phyloP scores from a whole-genome alignment of 768 basidiomycete species.

The Amanita rubescens region DNA sequence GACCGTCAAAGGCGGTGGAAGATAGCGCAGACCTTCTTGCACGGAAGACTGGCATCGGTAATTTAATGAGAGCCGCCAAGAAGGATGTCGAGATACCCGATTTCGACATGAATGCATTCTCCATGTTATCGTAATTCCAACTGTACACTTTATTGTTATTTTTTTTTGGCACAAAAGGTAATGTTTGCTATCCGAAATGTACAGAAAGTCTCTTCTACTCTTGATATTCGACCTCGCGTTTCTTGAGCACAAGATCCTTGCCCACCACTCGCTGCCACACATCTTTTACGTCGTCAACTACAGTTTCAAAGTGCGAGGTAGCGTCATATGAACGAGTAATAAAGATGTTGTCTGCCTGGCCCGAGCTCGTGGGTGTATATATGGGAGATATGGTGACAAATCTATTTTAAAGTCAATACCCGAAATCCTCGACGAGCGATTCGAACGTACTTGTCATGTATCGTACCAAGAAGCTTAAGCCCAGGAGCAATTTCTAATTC shows the following conservation, averaged over 20 bases:
- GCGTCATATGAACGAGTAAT: slow-evolving; percentile 98
- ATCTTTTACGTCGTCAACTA: slow-evolving; percentile 94
- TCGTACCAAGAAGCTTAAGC: slow-evolving; percentile 83
- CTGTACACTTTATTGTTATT: too few relatives aligned
- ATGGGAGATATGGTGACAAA: slow-evolving; percentile 86
- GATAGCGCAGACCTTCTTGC: slow-evolving; percentile 54
- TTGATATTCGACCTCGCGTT: slow-evolving; percentile 68
- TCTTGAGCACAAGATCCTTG: slow-evolving; percentile 76
- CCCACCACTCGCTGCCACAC: slow-evolving; percentile 89
- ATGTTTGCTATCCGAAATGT: neutral
- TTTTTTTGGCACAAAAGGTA: neutral
- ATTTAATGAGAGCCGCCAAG: slow-evolving; percentile 85
- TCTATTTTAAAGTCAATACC: slow-evolving; percentile 33
- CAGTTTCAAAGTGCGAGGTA: slow-evolving; percentile 98
- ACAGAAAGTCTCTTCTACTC: slow-evolving; percentile 21
- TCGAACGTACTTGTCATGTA: slow-evolving; percentile 80
- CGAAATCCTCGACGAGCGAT: neutral
- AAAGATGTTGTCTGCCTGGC: slow-evolving; percentile 85
- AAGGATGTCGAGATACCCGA: slow-evolving; percentile 81
- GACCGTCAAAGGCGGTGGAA: slow-evolving; percentile 30
- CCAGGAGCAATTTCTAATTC: slow-evolving; percentile 92
- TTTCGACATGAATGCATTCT: slow-evolving; percentile 81
- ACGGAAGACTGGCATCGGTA: slow-evolving; percentile 70
- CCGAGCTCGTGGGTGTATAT: slow-evolving; percentile 82
- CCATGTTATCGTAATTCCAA: slow-evolving; percentile 27